Percentiles rank a stretch among this genome's conserved stretches.
Evolutionary conservation across 768 basidiomycete species (phyloP).

Genomic region (Suillus bovinus): DNA sequence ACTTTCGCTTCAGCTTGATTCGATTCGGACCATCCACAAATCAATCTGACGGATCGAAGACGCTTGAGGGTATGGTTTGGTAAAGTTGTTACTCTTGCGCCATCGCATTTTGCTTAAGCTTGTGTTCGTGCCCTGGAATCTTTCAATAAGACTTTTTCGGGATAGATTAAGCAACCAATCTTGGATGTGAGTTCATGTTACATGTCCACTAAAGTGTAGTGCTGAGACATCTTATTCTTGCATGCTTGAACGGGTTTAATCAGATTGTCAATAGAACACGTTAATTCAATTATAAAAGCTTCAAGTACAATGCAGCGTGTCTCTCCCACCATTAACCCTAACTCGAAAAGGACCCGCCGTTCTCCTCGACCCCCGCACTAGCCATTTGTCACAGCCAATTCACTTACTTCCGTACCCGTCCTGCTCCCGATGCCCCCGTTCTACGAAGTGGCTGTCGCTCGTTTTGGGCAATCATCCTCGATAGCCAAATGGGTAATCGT

Average conservation of each 20-base stretch:
- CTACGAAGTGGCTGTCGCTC: slow-evolving; percentile 33
- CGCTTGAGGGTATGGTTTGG: slow-evolving; percentile 27
- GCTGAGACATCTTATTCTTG: slow-evolving; percentile 13
- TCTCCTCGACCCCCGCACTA: background rate
- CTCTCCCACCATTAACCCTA: slow-evolving; percentile 16
- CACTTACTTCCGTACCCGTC: slow-evolving; percentile 7
- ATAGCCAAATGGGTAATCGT: slow-evolving; percentile 28
- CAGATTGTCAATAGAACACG: slow-evolving; percentile 20
- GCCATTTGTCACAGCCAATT: background rate
- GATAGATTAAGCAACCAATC: slow-evolving; percentile 31
- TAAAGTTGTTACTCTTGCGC: slow-evolving; percentile 19
- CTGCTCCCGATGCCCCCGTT: slow-evolving; percentile 30
- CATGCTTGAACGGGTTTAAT: slow-evolving; percentile 8
- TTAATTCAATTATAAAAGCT: slow-evolving; percentile 15
- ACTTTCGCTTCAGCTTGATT: slow-evolving; percentile 5
- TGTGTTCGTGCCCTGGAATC: slow-evolving; percentile 22
- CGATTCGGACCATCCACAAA: background rate
- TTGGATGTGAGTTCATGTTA: slow-evolving; percentile 16
- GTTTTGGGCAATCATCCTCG: slow-evolving; percentile 24
- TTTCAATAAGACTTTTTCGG: slow-evolving; percentile 33
- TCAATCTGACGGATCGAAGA: slow-evolving; percentile 13
- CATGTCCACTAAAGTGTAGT: slow-evolving; percentile 4
- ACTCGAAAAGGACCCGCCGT: slow-evolving; percentile 22
- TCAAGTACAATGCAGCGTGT: slow-evolving; percentile 9
- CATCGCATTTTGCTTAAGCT: slow-evolving; percentile 16